Conservation (phyloP, 768 basidiomycete genomes). For the Rhizopogon vesiculosus region DNA sequence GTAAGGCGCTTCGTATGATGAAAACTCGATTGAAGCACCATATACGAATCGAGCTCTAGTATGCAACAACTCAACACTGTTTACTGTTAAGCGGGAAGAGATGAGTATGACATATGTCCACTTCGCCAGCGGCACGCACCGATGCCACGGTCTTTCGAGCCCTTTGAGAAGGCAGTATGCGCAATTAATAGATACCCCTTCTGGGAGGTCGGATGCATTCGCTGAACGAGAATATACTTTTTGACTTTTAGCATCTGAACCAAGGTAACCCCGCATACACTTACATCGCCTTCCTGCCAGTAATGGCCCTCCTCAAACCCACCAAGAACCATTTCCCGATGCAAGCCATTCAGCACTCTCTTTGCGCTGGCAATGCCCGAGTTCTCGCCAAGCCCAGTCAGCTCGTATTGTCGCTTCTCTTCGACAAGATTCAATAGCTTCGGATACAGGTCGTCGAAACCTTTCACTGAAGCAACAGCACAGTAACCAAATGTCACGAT, state of each 20-base stretch:
- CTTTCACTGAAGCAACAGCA: slow-evolving; percentile 91
- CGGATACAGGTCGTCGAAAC: slow-evolving; percentile 96
- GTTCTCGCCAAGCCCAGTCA: slow-evolving; percentile 49
- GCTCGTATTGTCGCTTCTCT: slow-evolving; percentile 77
- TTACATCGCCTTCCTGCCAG: slow-evolving; percentile 91
- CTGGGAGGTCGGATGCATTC: slow-evolving; percentile 86
- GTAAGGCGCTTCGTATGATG: slow-evolving; percentile 49
- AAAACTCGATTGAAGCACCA: slow-evolving; percentile 70
- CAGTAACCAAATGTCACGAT: slow-evolving; percentile 88
- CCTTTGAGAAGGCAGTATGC: slow-evolving; percentile 88
- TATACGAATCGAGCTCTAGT: slow-evolving; percentile 78
- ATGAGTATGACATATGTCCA: background rate
- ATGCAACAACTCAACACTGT: slow-evolving; percentile 77
- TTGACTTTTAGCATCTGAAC: background rate
- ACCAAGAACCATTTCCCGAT: slow-evolving; percentile 87
- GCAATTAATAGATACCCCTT: slow-evolving; percentile 91
- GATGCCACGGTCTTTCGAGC: slow-evolving; percentile 72
- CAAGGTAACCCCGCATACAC: slow-evolving; percentile 23
- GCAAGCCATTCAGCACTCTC: slow-evolving; percentile 79
- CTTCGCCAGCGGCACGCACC: slow-evolving; percentile 41
- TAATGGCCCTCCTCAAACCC: slow-evolving; percentile 92
- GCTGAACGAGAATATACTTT: slow-evolving; percentile 91
- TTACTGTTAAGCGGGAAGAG: slow-evolving; percentile 42
- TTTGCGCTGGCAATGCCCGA: slow-evolving; percentile 58
- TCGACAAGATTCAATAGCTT: slow-evolving; percentile 87